Percentiles rank a stretch among this genome's conserved stretches.
phyloP scores from a whole-genome alignment of 148 eudicot genomes.

The Beta vulgaris region DNA sequence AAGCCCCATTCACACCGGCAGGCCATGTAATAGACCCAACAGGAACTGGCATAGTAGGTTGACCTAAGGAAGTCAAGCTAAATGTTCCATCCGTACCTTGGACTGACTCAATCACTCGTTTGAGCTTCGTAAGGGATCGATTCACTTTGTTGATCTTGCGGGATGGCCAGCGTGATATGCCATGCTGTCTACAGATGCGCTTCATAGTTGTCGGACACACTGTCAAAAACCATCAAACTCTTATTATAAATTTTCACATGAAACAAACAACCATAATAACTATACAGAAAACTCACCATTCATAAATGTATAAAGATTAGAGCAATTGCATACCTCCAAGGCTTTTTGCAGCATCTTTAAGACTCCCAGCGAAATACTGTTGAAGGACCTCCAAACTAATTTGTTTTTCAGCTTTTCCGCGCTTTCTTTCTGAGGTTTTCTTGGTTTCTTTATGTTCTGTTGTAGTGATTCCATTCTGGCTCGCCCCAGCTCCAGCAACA shows the following conservation, averaged over 20 bases:
- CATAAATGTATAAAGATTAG: background rate
- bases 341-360: constrained; percentile 87
- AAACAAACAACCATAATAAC: background rate
- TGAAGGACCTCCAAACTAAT: constrained; percentile 88
- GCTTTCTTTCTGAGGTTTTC: constrained; percentile 68
- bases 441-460: constrained; percentile 37
- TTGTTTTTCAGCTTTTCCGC: constrained; percentile 90
- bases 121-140: constrained; percentile 62
- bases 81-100: constrained; percentile 79
- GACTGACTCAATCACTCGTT: constrained; percentile 94
- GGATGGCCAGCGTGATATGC: constrained; percentile 89
- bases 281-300: background rate
- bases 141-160: constrained; percentile 72
- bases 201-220: constrained; percentile 88
- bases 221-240: constrained; percentile 28
- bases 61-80: constrained; percentile 54
- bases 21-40: constrained; percentile 60
- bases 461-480: constrained; percentile 27
- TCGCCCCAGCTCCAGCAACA: constrained; percentile 23
- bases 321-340: constrained; percentile 64
- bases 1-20: constrained; percentile 42
- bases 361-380: constrained; percentile 84
- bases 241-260: constrained; percentile 1
- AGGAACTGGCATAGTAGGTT: constrained; percentile 49
- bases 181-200: constrained; percentile 77